Base-by-base conservation (phyloP, 1,284 basidiomycete genomes). In the Boletellus sp. region DNA sequence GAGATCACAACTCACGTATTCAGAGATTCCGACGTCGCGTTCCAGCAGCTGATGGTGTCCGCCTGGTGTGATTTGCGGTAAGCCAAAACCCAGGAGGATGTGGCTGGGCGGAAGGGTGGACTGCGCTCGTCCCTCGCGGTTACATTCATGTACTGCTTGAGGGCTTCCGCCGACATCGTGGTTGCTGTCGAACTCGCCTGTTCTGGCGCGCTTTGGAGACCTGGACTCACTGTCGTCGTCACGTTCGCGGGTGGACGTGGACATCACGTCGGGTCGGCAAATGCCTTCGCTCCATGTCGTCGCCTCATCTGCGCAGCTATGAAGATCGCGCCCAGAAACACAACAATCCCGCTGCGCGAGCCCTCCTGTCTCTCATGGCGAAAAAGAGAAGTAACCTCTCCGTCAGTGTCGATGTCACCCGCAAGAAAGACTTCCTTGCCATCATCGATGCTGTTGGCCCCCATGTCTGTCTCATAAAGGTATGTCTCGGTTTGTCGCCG, bases 391-490 rank as follows among this genome's bases (percentile, higher is more conserved):
- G 90, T 21, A 99, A 99, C 67, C 80, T 99, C 17, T 92, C 91
- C 45, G 91, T 99, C 51, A 94, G 91, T 57, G 92, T 99, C 22
- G 96, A 99, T 72, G 93, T 99, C 30, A 91, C 90, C 7, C 86
- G 77, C 52, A 80, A 84, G 52, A 75, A 74, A 16, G 87, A 93
- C 58, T 85, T 98, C 57, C 76, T 99, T 43, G 77, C 80, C 43
- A 87, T 99, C 56, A 84, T 96, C 56, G 86, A 94, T 54, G 79
- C 81, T 19, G 94, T 97, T 49, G 95, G 91, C 2, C 87, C 88
- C 7, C 85, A 85, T 59, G 84, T 92, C 55, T 97, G 93, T 75
- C 81, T 97, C 52, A 83, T 99, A 74, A 99, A 99, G 85, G 94
- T 82, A 77, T 54, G 34, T 49, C 30, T 41, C 49, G 27, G 43